phyloP scores from a whole-genome alignment of 768 basidiomycete species.

The Boletellus ananas region DNA sequence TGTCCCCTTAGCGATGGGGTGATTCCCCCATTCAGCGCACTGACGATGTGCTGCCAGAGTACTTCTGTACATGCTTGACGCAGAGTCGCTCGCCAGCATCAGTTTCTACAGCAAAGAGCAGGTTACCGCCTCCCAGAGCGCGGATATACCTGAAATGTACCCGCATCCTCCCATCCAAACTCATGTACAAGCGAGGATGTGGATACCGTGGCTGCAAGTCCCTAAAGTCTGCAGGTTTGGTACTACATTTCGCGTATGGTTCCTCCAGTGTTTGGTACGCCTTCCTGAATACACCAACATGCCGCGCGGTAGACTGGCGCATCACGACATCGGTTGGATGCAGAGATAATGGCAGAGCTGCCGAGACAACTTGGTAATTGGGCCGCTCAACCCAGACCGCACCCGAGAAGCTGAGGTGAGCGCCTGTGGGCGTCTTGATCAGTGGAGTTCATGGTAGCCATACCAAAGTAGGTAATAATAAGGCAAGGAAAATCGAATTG shows the following conservation, averaged over 20 bases:
- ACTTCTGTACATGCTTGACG: not conserved
- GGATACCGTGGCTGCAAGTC: not conserved
- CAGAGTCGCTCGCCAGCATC: not conserved
- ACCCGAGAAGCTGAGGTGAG: conserved; percentile 19
- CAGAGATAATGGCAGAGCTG: conserved; percentile 20
- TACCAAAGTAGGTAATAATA: conserved; percentile 20
- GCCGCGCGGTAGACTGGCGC: not conserved
- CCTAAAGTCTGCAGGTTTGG: not conserved
- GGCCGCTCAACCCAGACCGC: conserved; percentile 24
- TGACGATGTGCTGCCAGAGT: not conserved
- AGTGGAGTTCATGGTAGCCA: not conserved
- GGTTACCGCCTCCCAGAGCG: no score
- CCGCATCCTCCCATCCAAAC: not conserved
- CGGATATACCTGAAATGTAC: not conserved
- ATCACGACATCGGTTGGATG: conserved; percentile 16
- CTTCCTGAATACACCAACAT: not conserved
- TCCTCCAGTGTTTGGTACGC: not conserved
- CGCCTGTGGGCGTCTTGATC: conserved; percentile 11
- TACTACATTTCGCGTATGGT: not conserved
- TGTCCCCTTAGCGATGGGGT: conserved; percentile 26
- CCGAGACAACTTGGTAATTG: conserved; percentile 23
- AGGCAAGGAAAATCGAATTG: conserved; percentile 19
- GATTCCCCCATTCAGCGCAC: not conserved
- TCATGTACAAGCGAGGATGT: not conserved
- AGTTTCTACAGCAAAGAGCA: not conserved